Evolutionary conservation across 2,329 filamentous ascomycete genomes (phyloP).

Genomic region (Colletotrichum ledebouriae): DNA sequence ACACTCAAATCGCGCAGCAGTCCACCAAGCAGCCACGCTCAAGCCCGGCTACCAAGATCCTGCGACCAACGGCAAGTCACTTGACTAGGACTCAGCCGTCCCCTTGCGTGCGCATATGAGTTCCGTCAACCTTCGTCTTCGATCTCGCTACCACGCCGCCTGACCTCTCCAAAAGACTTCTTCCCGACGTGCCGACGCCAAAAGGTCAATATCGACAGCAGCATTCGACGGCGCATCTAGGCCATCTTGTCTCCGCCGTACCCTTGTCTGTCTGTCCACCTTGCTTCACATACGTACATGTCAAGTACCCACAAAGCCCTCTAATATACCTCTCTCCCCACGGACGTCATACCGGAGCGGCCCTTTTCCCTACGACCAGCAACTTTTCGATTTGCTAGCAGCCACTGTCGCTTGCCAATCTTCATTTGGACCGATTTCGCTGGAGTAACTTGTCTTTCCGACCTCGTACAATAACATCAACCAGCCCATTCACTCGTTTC

Average conservation of each 20-base stretch:
- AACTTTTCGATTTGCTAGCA: conserved; percentile 36
- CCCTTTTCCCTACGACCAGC: conserved; percentile 23
- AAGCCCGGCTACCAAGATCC: conserved; percentile 11
- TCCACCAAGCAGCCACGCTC: conserved; percentile 9
- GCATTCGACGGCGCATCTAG: conserved; percentile 27
- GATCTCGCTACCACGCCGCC: neutral
- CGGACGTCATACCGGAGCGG: conserved; percentile 39
- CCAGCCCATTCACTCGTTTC: conserved; percentile 40
- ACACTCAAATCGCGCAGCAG: conserved; percentile 27
- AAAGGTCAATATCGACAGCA: conserved; percentile 25
- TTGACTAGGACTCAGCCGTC: neutral
- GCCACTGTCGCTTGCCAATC: conserved; percentile 30
- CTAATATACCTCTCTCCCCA: conserved; percentile 42
- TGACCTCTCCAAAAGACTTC: conserved; percentile 13
- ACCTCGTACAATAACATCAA: conserved; percentile 31
- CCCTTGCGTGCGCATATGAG: conserved; percentile 24
- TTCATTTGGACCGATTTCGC: conserved; percentile 27
- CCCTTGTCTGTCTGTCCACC: conserved; percentile 36
- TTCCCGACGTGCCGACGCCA: conserved; percentile 15
- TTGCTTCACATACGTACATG: conserved; percentile 36
- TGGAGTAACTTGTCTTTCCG: conserved; percentile 2
- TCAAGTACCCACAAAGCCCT: conserved; percentile 39
- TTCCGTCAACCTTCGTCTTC: conserved; percentile 8
- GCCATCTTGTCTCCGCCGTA: conserved; percentile 34
- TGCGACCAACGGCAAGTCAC: conserved; percentile 10